These are phyloP conservation scores for Neurospora africana DNA, from an alignment of 495 filamentous ascomycete genomes.

Conservation along the genomic window DNA sequence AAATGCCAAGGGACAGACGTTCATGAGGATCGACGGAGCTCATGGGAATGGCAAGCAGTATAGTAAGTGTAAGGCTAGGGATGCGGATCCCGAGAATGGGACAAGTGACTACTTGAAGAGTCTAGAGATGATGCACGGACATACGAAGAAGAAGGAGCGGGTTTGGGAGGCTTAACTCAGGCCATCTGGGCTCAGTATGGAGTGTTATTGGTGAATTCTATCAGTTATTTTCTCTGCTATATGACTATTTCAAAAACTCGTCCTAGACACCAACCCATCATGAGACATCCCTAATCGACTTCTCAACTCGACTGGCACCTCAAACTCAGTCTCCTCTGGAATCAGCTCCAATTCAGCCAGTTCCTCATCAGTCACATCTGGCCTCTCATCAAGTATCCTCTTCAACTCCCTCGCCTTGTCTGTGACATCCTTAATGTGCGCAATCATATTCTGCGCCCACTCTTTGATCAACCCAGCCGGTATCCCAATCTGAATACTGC, in stretches of 20 bases:
- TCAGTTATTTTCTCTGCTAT: too few species aligned
- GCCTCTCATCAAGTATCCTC: conserved; percentile 30
- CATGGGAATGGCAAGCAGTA: conserved; percentile 25
- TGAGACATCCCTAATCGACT: conserved; percentile 10
- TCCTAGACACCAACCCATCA: not conserved
- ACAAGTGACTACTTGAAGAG: conserved; percentile 27
- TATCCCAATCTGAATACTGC: conserved; percentile 54
- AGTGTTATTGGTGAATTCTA: too few species aligned
- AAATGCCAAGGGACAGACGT: conserved; percentile 23
- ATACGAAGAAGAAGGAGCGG: not conserved
- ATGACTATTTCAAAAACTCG: not conserved
- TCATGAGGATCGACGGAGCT: conserved; percentile 26
- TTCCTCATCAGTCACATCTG: conserved; percentile 22
- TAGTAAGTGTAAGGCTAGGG: conserved; percentile 23
- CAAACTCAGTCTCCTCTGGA: conserved; percentile 38
- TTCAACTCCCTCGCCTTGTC: conserved; percentile 37
- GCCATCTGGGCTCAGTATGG: not conserved
- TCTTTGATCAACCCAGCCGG: conserved; percentile 26
- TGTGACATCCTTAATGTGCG: conserved; percentile 49
- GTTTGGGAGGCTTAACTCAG: not conserved
- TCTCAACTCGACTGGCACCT: conserved; percentile 20
- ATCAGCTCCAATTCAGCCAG: conserved; percentile 30
- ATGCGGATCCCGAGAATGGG: conserved; percentile 23
- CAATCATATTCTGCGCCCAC: conserved; percentile 44
- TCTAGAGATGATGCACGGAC: conserved; percentile 23